phyloP scores from a whole-genome alignment of 495 filamentous ascomycete species.

The Chaetomium fimeti region DNA sequence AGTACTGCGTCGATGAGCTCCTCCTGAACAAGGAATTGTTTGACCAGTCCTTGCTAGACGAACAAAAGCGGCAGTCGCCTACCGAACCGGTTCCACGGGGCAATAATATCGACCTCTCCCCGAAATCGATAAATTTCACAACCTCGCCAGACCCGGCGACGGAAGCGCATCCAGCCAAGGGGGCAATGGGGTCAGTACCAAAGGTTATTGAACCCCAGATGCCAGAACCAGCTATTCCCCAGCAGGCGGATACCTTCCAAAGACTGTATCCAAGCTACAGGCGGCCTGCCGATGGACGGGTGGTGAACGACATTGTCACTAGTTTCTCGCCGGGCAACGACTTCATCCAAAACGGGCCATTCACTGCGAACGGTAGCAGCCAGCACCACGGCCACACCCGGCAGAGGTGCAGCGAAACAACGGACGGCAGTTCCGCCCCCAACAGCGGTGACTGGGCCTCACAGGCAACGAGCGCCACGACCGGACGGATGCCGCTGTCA shows the following conservation, averaged over 20 bases:
- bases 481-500: conserved; percentile 56
- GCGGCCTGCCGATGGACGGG: conserved; percentile 30
- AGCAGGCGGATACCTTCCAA: conserved; percentile 19
- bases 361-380: conserved; percentile 30
- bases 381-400: conserved; percentile 37
- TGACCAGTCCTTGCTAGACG: conserved; percentile 47
- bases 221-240: not conserved
- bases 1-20: conserved; percentile 78
- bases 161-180: conserved; percentile 10
- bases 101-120: conserved; percentile 36
- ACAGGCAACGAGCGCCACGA: conserved; percentile 56
- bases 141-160: conserved; percentile 31
- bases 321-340: conserved; percentile 39
- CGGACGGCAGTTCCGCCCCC: conserved; percentile 52
- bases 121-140: conserved; percentile 42
- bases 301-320: conserved; percentile 41
- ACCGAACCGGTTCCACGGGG: conserved; percentile 31
- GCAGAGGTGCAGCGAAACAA: conserved; percentile 53
- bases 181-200: not conserved
- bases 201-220: conserved; percentile 13
- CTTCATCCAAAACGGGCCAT: conserved; percentile 39
- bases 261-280: conserved; percentile 24
- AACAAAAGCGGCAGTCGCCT: conserved; percentile 32
- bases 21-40: conserved; percentile 70
- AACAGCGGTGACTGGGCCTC: conserved; percentile 52